phyloP scores from a whole-genome alignment of 2,329 filamentous ascomycete genomes.

The Monosporascus sp. region DNA sequence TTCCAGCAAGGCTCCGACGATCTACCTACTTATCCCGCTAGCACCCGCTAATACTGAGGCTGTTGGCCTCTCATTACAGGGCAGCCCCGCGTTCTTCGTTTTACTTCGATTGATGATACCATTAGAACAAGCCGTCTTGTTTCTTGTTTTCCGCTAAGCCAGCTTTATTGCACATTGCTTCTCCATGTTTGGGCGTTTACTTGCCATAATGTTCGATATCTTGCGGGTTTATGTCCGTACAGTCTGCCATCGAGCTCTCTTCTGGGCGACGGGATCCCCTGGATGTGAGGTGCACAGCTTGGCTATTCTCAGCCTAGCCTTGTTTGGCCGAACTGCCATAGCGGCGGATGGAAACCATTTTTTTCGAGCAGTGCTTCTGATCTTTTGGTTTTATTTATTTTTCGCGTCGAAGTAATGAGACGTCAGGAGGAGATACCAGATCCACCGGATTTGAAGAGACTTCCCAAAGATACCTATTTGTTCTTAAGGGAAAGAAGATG shows the following conservation, averaged over 20 bases:
- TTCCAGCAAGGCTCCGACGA: neutral
- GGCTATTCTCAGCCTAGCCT: constrained; percentile 10
- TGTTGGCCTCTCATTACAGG: constrained; percentile 12
- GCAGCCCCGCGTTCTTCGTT: constrained; percentile 12
- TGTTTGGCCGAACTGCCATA: too few relatives aligned
- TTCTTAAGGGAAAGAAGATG: too few relatives aligned
- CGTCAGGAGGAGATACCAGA: too few relatives aligned
- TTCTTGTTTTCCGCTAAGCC: constrained; percentile 14
- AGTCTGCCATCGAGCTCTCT: constrained; percentile 7
- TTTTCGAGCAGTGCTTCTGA: too few relatives aligned
- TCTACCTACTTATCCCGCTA: constrained; percentile 4
- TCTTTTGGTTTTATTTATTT: too few relatives aligned
- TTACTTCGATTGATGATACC: constrained; percentile 27
- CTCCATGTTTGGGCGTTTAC: constrained; percentile 7
- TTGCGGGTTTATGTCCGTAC: neutral
- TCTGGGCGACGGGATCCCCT: constrained; percentile 13
- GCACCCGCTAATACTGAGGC: constrained; percentile 1
- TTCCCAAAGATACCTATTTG: too few relatives aligned
- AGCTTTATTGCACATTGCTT: constrained; percentile 14
- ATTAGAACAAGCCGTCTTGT: constrained; percentile 22
- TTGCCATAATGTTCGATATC: constrained; percentile 7
- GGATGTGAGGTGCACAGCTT: constrained; percentile 13
- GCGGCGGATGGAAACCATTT: too few relatives aligned
- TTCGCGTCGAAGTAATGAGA: too few relatives aligned
- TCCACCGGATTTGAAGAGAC: too few relatives aligned